These are phyloP conservation scores for Pistacia atlantica DNA, from an alignment of 345 rosid genomes.

Conservation along the genomic window DNA sequence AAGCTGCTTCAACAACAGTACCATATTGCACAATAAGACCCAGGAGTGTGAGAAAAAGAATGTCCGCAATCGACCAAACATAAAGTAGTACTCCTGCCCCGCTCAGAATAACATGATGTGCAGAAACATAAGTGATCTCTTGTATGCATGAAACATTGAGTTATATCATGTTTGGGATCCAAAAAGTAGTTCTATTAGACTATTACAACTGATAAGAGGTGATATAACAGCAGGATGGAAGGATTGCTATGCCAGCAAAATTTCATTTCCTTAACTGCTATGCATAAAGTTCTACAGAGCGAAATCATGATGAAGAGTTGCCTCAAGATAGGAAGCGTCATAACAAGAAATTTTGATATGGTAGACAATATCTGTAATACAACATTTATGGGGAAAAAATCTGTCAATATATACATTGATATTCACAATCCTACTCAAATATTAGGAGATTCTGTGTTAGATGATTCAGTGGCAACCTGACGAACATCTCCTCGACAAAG, in stretches of 20 bases:
- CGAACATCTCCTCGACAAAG: conserved; percentile 77
- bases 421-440: conserved; percentile 32
- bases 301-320: neutral
- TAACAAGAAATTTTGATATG: conserved; percentile 3
- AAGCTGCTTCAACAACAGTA: neutral
- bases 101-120: too few relatives aligned
- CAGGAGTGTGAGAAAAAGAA: too few relatives aligned
- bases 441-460: conserved; percentile 40
- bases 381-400: neutral
- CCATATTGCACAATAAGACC: too few relatives aligned
- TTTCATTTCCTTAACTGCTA: conserved; percentile 4
- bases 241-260: neutral
- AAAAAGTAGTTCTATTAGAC: too few relatives aligned
- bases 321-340: neutral
- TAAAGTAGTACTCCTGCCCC: too few relatives aligned
- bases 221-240: neutral
- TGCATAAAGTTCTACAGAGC: neutral
- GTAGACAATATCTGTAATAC: neutral
- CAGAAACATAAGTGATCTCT: too few relatives aligned
- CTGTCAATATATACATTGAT: conserved; percentile 23
- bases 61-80: too few relatives aligned
- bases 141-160: neutral
- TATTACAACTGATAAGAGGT: neutral
- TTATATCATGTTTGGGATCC: neutral
- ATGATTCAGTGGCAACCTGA: conserved; percentile 26